Percentiles rank a stretch among this genome's conserved stretches.
phyloP scores from a whole-genome alignment of 164 flowering plant genomes.

The Euptelea pleiosperma region DNA sequence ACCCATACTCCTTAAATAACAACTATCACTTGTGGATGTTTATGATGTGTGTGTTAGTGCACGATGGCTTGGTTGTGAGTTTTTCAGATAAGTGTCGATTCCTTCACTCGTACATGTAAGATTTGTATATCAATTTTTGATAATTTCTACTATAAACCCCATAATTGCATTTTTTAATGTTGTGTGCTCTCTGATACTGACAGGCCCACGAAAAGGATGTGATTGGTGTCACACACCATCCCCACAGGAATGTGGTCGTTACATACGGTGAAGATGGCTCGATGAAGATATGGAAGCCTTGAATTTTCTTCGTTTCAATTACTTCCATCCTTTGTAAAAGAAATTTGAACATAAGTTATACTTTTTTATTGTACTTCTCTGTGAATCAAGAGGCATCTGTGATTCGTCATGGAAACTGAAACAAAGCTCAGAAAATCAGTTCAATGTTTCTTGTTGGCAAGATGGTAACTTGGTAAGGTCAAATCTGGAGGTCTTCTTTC shows the following conservation, averaged over 20 bases:
- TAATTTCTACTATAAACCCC: too few relatives aligned
- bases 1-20: too few relatives aligned
- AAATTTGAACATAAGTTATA: too few relatives aligned
- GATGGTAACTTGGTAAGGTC: neutral
- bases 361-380: neutral
- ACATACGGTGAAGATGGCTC: slow-evolving; percentile 81
- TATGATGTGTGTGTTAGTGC: too few relatives aligned
- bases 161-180: neutral
- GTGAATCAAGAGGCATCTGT: neutral
- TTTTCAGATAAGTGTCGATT: too few relatives aligned
- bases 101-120: neutral
- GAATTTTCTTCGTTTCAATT: slow-evolving; percentile 12
- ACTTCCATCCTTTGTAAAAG: neutral
- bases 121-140: too few relatives aligned
- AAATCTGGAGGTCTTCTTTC: neutral
- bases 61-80: too few relatives aligned
- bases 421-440: neutral
- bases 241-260: slow-evolving; percentile 82
- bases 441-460: slow-evolving; percentile 1
- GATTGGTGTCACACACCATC: slow-evolving; percentile 90
- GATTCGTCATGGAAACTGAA: neutral
- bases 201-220: slow-evolving; percentile 97
- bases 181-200: slow-evolving; percentile 1
- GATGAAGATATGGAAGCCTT: slow-evolving; percentile 91
- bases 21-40: too few relatives aligned